Base-by-base conservation (phyloP, 2,329 filamentous ascomycete genomes). In the Fusarium hainanense region DNA sequence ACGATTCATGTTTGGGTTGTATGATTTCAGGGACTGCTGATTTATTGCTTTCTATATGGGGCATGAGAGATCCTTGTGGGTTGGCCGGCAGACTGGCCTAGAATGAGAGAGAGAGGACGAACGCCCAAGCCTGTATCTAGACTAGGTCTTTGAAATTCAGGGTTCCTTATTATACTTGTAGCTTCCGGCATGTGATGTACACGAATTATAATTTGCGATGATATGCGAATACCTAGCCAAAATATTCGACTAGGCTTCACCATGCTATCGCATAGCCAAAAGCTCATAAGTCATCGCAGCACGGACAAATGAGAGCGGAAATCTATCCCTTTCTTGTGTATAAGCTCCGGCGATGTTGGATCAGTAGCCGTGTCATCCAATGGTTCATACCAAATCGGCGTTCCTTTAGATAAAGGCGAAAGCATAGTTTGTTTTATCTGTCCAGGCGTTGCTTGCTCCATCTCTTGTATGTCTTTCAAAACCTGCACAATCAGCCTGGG, bases 1-100 rank as follows among this genome's bases (percentile, higher is more conserved):
- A 64, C 34, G 46, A 64, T 72, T 58, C 56, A 65, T 64, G 62
- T 66, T 67, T 52, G 63, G 58, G 68, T 71, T 74, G 73, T 74
- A 77, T 72, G 75, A 75, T 49, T 74, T 70, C 57, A 52, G 70
- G 71, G 64, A 63, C 61, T 63, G 58, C 65, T 72, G 69, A 56
- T 59, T 60, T 57, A 66, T 72, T 72, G 55, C 56, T 69, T 65
- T 54, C 42, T 54, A 58, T 27, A 51, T 43, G 57, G 58, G 67
- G 60, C 32, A 50, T 49, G 27, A 58, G 51, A 66, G 55, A 65
- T 67, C 60, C 56, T 70, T 56, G 27, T 48, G 56, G 69, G 46
- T 55, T 40, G 58, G 60, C 55, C 57, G 63, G 69, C 62, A 63
- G 63, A 60, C 63, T 75, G 69, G 58, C 60, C 51, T 54, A 60